phyloP scores from a whole-genome alignment of 2,329 filamentous ascomycete genomes.

The Tolypocladium guangdongense region DNA sequence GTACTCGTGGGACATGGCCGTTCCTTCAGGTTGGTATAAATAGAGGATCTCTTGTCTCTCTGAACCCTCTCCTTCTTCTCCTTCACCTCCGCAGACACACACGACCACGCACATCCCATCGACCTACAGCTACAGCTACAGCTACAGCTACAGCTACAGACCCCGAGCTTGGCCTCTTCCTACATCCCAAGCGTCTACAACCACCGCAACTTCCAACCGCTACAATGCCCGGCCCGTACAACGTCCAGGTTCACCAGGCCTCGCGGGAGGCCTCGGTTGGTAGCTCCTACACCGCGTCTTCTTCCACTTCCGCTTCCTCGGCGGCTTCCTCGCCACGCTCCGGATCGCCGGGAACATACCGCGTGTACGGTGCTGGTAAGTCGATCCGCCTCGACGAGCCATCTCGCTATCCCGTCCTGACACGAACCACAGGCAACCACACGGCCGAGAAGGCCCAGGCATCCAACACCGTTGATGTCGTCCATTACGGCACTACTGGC shows the following conservation, averaged over 20 bases:
- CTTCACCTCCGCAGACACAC: neutral
- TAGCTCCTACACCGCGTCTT: slow-evolving; percentile 14
- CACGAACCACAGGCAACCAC: slow-evolving; percentile 12
- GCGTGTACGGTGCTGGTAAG: slow-evolving; percentile 22
- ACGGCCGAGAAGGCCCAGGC: slow-evolving; percentile 11
- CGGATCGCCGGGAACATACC: slow-evolving; percentile 15
- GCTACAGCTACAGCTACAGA: neutral
- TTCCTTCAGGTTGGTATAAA: neutral
- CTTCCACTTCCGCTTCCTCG: slow-evolving; percentile 5
- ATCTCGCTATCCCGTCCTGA: slow-evolving; percentile 8
- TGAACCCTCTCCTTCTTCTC: neutral
- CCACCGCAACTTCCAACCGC: neutral
- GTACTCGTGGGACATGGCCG: neutral
- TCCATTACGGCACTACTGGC: slow-evolving; percentile 19
- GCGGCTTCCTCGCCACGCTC: slow-evolving; percentile 14
- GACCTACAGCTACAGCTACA: neutral
- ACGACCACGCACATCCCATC: neutral
- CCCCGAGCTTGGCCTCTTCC: neutral
- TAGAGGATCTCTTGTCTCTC: neutral
- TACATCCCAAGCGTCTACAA: neutral
- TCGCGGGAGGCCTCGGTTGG: slow-evolving; percentile 15
- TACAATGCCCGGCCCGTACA: slow-evolving; percentile 14
- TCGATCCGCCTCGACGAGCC: slow-evolving; percentile 3
- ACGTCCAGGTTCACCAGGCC: slow-evolving; percentile 22
- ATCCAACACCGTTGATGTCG: slow-evolving; percentile 14